Evolutionary conservation across 768 basidiomycete genomes (phyloP).

Genomic region (Naganishia randhawae): DNA sequence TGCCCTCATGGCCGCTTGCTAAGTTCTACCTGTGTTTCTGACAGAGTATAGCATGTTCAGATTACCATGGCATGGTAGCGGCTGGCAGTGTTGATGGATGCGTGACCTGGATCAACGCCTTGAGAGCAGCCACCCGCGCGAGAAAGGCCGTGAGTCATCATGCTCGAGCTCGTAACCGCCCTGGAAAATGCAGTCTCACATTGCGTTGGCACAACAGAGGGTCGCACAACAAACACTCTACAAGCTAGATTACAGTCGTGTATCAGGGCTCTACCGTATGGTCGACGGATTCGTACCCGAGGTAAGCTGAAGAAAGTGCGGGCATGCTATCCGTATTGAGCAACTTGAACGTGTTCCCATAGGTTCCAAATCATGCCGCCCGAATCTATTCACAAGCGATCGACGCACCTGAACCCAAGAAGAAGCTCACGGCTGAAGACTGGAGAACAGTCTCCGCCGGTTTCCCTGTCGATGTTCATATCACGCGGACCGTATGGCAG

Average conservation of each 20-base stretch:
- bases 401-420: conserved; percentile 35
- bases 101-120: conserved; percentile 35
- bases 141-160: conserved; percentile 46
- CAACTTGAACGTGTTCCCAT: not conserved
- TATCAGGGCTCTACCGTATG: conserved; percentile 73
- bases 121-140: conserved; percentile 30
- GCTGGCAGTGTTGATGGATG: conserved; percentile 79
- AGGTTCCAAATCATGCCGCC: conserved; percentile 43
- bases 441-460: conserved; percentile 54
- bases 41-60: conserved; percentile 70
- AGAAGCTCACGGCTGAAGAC: conserved; percentile 35
- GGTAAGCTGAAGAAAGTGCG: conserved; percentile 48
- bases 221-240: conserved; percentile 64
- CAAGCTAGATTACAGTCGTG: conserved; percentile 80
- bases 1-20: not conserved
- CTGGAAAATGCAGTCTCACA: not conserved
- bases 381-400: conserved; percentile 7
- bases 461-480: conserved; percentile 73
- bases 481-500: conserved; percentile 81
- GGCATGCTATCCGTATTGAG: not conserved
- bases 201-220: conserved; percentile 63
- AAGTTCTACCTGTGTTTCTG: not conserved
- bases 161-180: conserved; percentile 55
- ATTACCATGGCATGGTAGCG: conserved; percentile 81
- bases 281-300: conserved; percentile 78